Evolutionary conservation across 78 protist species (phyloP).

Genomic region (Dictyostelium purpureum): DNA sequence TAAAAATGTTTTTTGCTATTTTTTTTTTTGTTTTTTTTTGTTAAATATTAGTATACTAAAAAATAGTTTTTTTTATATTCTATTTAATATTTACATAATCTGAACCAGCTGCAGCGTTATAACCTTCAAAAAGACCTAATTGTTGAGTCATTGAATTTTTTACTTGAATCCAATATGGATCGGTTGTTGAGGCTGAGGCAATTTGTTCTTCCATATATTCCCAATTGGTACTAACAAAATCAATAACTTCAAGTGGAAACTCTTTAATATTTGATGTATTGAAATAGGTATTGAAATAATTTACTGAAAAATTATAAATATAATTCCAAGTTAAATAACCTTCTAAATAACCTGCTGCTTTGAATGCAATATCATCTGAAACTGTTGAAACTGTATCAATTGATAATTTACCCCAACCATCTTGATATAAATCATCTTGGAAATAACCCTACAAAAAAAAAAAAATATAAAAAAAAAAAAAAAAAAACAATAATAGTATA

Average conservation of each 20-base stretch:
- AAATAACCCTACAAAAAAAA: conserved; percentile 23
- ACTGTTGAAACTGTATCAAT: conserved; percentile 16
- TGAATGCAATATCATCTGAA: conserved; percentile 14
- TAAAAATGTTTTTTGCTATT: conserved; percentile 1
- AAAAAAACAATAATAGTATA: background rate
- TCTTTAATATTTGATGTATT: conserved; percentile 25
- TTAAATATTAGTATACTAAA: too few relatives aligned
- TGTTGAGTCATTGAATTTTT: conserved; percentile 11
- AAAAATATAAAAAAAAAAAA: background rate
- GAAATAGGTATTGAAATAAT: conserved; percentile 16
- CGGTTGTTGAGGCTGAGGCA: background rate
- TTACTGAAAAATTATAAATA: conserved; percentile 48
- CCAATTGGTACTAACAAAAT: background rate
- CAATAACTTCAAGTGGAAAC: background rate
- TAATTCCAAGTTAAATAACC: conserved; percentile 44
- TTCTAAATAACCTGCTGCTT: conserved; percentile 65
- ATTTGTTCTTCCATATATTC: conserved; percentile 7
- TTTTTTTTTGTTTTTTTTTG: too few relatives aligned
- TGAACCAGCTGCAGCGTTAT: background rate
- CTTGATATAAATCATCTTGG: conserved; percentile 40
- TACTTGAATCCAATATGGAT: conserved; percentile 32
- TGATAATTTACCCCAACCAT: conserved; percentile 70
- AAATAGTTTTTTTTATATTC: background rate
- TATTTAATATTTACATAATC: background rate
- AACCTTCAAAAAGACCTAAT: conserved; percentile 36